These are phyloP conservation scores for Macrolepiota albuminosa DNA, from an alignment of 768 basidiomycete genomes.

Conservation along the genomic window DNA sequence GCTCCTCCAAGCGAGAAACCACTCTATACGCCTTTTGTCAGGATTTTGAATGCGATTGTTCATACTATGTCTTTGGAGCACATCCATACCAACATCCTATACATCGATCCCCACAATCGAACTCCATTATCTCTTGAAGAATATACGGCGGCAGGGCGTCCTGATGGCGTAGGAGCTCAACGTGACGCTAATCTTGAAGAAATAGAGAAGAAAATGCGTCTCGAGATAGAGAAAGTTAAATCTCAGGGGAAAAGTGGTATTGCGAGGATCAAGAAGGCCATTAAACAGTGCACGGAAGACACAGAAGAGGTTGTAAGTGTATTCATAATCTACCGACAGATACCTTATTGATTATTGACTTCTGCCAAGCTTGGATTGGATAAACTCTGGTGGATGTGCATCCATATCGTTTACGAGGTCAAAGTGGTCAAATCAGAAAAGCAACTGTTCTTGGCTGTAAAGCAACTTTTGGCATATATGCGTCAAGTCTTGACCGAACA, in stretches of 20 bases:
- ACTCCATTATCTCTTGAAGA: background rate
- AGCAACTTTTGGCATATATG: conserved; percentile 6
- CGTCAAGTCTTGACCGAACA: background rate
- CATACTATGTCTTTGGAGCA: background rate
- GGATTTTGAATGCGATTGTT: background rate
- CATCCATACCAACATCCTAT: background rate
- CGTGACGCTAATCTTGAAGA: background rate
- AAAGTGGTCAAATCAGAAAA: background rate
- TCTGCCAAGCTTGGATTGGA: background rate
- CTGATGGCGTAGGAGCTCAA: background rate
- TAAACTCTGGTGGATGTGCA: background rate
- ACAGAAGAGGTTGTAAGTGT: too few species aligned
- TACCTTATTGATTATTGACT: background rate
- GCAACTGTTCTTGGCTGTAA: background rate
- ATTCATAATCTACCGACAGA: background rate
- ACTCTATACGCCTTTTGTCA: background rate
- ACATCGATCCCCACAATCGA: background rate
- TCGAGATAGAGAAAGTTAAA: too few species aligned
- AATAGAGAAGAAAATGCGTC: background rate
- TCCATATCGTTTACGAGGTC: background rate
- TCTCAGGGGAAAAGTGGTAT: too few species aligned
- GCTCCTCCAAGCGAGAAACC: background rate
- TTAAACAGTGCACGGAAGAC: too few species aligned
- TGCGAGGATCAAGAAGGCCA: too few species aligned
- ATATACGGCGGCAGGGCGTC: background rate